Conservation (phyloP, 192 early-diverging fungal species). For the Allomyces arbusculus region DNA sequence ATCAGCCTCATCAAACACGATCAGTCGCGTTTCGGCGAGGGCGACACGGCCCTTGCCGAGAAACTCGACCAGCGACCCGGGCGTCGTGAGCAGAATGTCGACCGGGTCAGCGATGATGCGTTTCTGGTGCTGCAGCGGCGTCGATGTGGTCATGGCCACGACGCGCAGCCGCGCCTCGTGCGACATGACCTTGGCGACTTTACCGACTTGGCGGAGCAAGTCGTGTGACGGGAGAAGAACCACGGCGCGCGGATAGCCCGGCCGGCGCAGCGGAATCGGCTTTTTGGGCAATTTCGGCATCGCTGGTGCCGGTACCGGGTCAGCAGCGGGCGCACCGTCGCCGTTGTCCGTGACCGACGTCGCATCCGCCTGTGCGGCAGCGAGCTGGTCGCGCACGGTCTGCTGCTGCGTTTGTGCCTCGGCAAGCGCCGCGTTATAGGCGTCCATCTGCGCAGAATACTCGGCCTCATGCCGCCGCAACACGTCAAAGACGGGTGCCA, state of each 20-base stretch:
- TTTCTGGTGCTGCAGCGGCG: constrained; percentile 21
- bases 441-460: constrained; percentile 3
- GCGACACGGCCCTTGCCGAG: constrained; percentile 27
- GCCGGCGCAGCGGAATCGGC: constrained; percentile 24
- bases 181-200: constrained; percentile 45
- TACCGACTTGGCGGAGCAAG: constrained; percentile 56
- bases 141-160: constrained; percentile 31
- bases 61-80: constrained; percentile 38
- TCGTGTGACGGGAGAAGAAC: constrained; percentile 77
- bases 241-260: constrained; percentile 61
- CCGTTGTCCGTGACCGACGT: background rate
- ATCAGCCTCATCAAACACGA: constrained; percentile 89
- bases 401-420: constrained; percentile 1
- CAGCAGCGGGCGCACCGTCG: constrained; percentile 1
- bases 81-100: constrained; percentile 71
- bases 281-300: background rate
- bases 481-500: constrained; percentile 53
- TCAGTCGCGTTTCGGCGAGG: constrained; percentile 32
- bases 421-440: constrained; percentile 4
- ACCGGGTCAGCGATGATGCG: constrained; percentile 37
- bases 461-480: constrained; percentile 46
- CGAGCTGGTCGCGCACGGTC: background rate
- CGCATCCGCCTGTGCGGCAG: background rate
- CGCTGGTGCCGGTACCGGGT: too few relatives aligned
- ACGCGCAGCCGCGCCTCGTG: constrained; percentile 48